These are phyloP conservation scores for Yamadazyma atmosphaerica DNA, from an alignment of 1,139 yeast species.

Conservation along the genomic window DNA sequence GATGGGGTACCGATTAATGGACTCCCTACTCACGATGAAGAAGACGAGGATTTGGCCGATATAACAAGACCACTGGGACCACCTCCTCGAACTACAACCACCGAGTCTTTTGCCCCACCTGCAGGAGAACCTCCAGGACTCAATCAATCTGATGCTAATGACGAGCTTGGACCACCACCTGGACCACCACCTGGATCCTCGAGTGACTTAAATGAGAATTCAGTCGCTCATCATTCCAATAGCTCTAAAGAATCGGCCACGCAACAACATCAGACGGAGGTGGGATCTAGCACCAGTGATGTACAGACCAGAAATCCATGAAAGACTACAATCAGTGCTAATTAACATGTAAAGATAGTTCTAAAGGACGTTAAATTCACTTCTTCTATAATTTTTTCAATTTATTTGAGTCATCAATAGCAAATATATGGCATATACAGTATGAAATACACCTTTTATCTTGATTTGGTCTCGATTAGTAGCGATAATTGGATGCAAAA, in stretches of 20 bases:
- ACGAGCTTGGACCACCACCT: neutral
- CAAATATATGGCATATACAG: neutral
- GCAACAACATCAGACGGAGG: neutral
- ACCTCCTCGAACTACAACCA: constrained; percentile 6
- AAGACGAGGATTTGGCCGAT: constrained; percentile 10
- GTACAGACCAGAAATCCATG: neutral
- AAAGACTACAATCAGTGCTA: too few relatives aligned
- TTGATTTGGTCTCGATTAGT: too few relatives aligned
- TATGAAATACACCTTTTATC: too few relatives aligned
- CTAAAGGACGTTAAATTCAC: too few relatives aligned
- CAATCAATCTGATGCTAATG: too few relatives aligned
- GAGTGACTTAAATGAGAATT: neutral
- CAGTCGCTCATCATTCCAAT: neutral
- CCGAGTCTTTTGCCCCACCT: constrained; percentile 4
- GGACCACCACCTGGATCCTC: neutral
- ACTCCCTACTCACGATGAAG: constrained; percentile 8
- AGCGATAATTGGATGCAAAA: too few relatives aligned
- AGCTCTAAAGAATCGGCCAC: neutral
- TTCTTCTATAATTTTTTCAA: neutral
- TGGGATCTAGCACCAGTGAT: neutral
- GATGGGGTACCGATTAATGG: constrained; percentile 15
- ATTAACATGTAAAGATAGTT: too few relatives aligned
- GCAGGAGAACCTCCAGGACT: neutral
- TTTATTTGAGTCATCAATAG: neutral
- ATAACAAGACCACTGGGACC: constrained; percentile 11